Percentiles rank a stretch among this genome's conserved stretches.
phyloP scores from a whole-genome alignment of 108 stramenopile genomes.

The Cylindrotheca closterium region DNA sequence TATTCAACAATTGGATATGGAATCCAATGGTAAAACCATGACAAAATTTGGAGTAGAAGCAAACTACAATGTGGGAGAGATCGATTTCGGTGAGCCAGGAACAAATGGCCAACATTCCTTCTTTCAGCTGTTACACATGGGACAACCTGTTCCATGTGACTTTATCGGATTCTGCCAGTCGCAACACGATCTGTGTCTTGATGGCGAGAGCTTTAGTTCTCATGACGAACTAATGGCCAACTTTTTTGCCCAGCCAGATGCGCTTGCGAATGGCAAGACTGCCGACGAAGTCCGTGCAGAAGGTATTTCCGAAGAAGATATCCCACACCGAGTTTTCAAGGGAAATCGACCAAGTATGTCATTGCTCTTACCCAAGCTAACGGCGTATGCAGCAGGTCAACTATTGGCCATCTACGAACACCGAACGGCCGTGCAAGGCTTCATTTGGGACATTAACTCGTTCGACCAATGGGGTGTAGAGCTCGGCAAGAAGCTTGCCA shows the following conservation, averaged over 20 bases:
- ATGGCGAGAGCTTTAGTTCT: slow-evolving; percentile 90
- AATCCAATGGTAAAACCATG: slow-evolving; percentile 90
- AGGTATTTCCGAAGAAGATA: slow-evolving; percentile 86
- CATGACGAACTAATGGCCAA: slow-evolving; percentile 99
- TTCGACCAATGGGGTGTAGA: slow-evolving; percentile 99
- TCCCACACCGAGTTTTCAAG: slow-evolving; percentile 92
- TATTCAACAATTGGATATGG: slow-evolving; percentile 99
- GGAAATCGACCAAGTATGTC: slow-evolving; percentile 97
- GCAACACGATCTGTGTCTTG: slow-evolving; percentile 82
- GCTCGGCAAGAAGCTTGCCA: slow-evolving; percentile 98
- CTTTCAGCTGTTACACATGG: slow-evolving; percentile 99
- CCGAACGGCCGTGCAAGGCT: slow-evolving; percentile 98
- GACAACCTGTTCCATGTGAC: slow-evolving; percentile 94
- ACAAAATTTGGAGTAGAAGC: slow-evolving; percentile 82
- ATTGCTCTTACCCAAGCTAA: slow-evolving; percentile 91
- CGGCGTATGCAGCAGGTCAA: slow-evolving; percentile 94
- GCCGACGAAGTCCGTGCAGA: slow-evolving; percentile 91
- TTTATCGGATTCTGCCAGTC: slow-evolving; percentile 93
- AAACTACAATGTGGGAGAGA: slow-evolving; percentile 92
- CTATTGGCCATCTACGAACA: slow-evolving; percentile 97
- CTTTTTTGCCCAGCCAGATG: slow-evolving; percentile 99
- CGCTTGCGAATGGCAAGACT: slow-evolving; percentile 91
- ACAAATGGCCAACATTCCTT: slow-evolving; percentile 99
- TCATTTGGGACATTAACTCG: slow-evolving; percentile 98
- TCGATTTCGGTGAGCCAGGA: slow-evolving; percentile 98